Base-by-base conservation (phyloP, 2,329 filamentous ascomycete species). In the Penicillium sp. region DNA sequence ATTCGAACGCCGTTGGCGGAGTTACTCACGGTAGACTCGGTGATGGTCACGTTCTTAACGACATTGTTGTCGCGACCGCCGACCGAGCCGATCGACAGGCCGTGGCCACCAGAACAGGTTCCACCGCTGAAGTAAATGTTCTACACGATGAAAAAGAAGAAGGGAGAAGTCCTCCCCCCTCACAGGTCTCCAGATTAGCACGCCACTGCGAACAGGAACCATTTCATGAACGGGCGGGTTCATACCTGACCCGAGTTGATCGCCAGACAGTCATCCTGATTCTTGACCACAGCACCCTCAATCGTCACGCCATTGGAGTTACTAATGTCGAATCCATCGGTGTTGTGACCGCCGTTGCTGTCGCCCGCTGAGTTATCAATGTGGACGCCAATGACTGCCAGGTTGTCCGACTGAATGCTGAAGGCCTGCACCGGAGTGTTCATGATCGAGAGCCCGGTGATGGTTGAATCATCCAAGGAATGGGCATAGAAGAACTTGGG, bases 401-500 rank as follows among this genome's bases (percentile, higher is more conserved):
- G 60, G 49, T 68, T 69, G 59, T 83, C 76, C 9, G 75, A 73
- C 44, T 66, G 51, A 8, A 69, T 52, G 47, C 68, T 65, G 53
- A 71, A 64, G 12, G 60, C 64, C 54, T 69, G 66, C 5, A 69
- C 62, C 5, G 66, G 67, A 18, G 66, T 68, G 56, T 69, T 68
- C 59, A 65, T 57, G 54, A 70, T 60, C 13, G 61, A 57, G 7
- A 70, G 50, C 34, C 63, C 60, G 9, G 50, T 58, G 55, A 71
- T 67, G 29, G 55, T 60, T 11, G 65, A 69, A 42, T 63, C 53
- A 24, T 57, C 59, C 42, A 69, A 53, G 4, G 41, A 38, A 47
- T 69, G 66, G 18, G 75, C 75, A 54, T 67, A 75, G 73, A 83
- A 83, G 71, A 84, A 82, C 71, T 83, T 80, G 56, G 83, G 82